Evolutionary conservation across 163 green algal genomes (phyloP), one percentile per base, ranked within the genome.

Genomic region (Scenedesmus sp.): DNA sequence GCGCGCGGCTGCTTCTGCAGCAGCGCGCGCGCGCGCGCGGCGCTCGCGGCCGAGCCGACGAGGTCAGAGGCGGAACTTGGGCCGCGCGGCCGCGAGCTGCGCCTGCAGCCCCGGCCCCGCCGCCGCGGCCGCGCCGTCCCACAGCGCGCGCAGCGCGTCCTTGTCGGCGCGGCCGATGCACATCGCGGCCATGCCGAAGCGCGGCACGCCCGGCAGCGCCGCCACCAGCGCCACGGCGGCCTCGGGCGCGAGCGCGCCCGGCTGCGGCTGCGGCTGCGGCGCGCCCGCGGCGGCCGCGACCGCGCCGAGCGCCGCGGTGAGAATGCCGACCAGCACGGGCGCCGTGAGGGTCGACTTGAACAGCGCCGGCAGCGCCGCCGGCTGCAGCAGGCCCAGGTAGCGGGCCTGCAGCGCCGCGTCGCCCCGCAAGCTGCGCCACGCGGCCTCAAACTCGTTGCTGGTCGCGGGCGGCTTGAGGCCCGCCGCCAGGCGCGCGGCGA

Each of bases 401-500:
- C 67, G 65, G 1, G 85, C 83, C 81, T 96, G 90, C 63, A 80
- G 17, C 11, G 60, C 39, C 10, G 24, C 10, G 44, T 94, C 74
- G 14, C 85, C 86, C 14, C 70, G 84, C 10, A 93, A 62, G 14
- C 54, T 73, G 36, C 87, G 87, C 92, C 92, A 96, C 0, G 75
- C 72, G 4, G 81, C 78, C 69, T 96, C 92, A 83, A 96, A 96
- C n/a, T 96, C 91, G 26, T 85, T 75, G 36, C 91, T 88, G n/a
- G 70, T 88, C 15, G 69, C 74, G 5, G 86, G 86, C 0, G 70
- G 48, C 18, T 65, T 75, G 34, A 80, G 26, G n/a, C 31, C 54
- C 17, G 45, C 60, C 20, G 72, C 72, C 24, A 65, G 33, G 11
- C 58, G 57, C 28, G 72, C 72, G 48, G 60, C 72, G n/a, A 72